Conservation (phyloP, 1,139 yeast genomes). For the Magnusiomyces paraingens region DNA sequence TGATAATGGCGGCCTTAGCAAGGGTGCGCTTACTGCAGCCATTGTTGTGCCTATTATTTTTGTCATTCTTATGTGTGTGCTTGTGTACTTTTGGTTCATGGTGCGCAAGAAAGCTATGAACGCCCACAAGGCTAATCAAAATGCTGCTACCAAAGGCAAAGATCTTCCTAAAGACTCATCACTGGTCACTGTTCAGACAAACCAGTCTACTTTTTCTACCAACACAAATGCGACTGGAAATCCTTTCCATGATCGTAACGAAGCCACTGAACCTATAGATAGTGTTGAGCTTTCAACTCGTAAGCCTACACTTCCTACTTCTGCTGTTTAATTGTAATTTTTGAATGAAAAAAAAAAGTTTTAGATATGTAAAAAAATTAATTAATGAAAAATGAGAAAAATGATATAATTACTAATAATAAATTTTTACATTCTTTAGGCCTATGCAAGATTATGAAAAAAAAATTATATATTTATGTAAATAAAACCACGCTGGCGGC, state of each 20-base stretch:
- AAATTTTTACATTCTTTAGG: not conserved
- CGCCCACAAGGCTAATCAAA: conserved; percentile 10
- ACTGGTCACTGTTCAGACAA: conserved; percentile 4
- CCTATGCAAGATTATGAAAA: no score
- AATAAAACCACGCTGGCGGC: no score
- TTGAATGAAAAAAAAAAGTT: no score
- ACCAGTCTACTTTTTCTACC: conserved; percentile 10
- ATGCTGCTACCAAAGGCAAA: conserved; percentile 11
- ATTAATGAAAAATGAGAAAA: not conserved
- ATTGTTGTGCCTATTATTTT: conserved; percentile 40
- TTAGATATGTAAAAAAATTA: not conserved
- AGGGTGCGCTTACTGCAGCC: conserved; percentile 36
- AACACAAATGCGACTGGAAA: conserved; percentile 5
- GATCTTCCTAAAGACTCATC: conserved; percentile 2
- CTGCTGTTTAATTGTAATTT: conserved; percentile 10
- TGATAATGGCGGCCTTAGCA: conserved; percentile 20
- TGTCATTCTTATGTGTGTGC: conserved; percentile 19
- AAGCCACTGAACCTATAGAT: not conserved
- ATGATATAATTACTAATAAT: not conserved
- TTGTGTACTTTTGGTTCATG: conserved; percentile 16
- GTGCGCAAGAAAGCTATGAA: conserved; percentile 12
- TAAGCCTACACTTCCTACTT: conserved; percentile 6
- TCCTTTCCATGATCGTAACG: conserved; percentile 16
- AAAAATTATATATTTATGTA: no score
- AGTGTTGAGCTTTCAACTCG: conserved; percentile 10